Evolutionary conservation across 305 asterid species (phyloP).

Genomic region (Rubia tinctorum): DNA sequence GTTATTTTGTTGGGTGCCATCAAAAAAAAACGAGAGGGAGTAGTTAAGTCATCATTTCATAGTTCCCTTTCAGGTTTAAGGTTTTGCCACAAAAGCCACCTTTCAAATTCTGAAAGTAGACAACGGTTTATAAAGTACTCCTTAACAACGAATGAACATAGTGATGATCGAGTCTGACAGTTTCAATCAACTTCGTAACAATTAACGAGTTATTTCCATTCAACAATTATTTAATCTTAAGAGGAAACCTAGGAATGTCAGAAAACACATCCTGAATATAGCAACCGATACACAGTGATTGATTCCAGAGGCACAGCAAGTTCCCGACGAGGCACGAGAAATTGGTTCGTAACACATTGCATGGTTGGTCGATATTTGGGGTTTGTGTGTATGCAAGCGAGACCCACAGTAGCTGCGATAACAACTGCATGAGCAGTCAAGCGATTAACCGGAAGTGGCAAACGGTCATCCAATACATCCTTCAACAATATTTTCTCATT

Average conservation of each 20-base stretch:
- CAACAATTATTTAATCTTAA: too few relatives aligned
- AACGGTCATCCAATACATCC: neutral
- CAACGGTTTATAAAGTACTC: too few relatives aligned
- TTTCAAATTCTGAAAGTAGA: too few relatives aligned
- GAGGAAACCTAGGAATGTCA: neutral
- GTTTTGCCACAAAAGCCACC: too few relatives aligned
- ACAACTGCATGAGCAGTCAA: neutral
- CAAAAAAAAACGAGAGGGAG: too few relatives aligned
- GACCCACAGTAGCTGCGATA: neutral
- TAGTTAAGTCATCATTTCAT: too few relatives aligned
- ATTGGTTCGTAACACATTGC: neutral
- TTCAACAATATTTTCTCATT: neutral
- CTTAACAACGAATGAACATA: too few relatives aligned
- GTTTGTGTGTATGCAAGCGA: neutral
- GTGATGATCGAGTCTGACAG: too few relatives aligned
- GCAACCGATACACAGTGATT: neutral
- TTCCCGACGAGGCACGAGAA: neutral
- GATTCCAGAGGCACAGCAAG: neutral
- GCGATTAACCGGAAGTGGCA: neutral
- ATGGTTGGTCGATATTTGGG: slow-evolving; percentile 13
- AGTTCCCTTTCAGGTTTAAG: too few relatives aligned
- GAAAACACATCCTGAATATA: neutral
- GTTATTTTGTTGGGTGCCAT: too few relatives aligned
- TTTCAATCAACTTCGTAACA: too few relatives aligned
- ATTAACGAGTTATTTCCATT: too few relatives aligned